Conservation (phyloP, 805 yeast genomes). For the Kluyveromyces siamensis region DNA sequence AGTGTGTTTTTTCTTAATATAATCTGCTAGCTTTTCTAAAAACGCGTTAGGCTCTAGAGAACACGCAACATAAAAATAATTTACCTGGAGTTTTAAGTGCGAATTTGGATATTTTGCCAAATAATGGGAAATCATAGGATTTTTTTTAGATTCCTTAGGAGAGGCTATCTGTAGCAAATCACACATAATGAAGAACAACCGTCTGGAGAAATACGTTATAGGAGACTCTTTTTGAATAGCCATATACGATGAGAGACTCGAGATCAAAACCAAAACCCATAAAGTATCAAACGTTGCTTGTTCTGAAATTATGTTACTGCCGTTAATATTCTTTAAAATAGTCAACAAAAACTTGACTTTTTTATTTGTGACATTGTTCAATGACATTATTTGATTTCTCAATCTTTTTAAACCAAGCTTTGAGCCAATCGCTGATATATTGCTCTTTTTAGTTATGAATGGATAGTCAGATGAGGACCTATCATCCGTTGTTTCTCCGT, state of each 20-base stretch:
- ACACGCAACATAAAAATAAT: conserved; percentile 24
- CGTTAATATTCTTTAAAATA: conserved; percentile 22
- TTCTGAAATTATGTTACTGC: conserved; percentile 17
- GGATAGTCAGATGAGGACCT: conserved; percentile 1
- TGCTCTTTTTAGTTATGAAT: background rate
- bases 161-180: conserved; percentile 5
- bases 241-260: conserved; percentile 5
- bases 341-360: conserved; percentile 18
- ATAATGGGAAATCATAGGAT: conserved; percentile 10
- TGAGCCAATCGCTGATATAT: background rate
- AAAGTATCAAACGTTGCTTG: conserved; percentile 18
- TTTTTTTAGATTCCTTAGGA: conserved; percentile 10
- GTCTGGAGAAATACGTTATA: conserved; percentile 1
- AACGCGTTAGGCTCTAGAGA: conserved; percentile 27
- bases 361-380: conserved; percentile 10
- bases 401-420: conserved; percentile 18
- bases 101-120: conserved; percentile 13
- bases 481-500: background rate
- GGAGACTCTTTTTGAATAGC: conserved; percentile 3
- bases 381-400: conserved; percentile 11
- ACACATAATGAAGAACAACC: conserved; percentile 6
- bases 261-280: conserved; percentile 11
- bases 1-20: conserved; percentile 7
- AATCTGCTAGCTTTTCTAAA: conserved; percentile 17
- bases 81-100: conserved; percentile 18